Percentiles rank a stretch among this genome's conserved stretches.
phyloP scores from a whole-genome alignment of 352 stramenopile genomes.

The Phytophthora nicotianae region DNA sequence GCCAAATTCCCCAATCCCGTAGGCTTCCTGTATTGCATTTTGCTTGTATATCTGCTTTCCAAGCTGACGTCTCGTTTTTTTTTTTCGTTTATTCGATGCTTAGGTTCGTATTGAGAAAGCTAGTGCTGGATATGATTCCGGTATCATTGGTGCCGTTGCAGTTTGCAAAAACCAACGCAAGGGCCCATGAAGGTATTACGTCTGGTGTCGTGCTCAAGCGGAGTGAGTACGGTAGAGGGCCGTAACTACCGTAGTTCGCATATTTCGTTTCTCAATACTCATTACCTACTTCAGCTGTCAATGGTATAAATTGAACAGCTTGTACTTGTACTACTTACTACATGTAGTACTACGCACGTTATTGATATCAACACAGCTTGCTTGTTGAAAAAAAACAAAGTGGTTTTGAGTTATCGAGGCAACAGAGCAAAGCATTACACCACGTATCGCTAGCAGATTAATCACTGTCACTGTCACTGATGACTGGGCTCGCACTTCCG shows the following conservation, averaged over 20 bases:
- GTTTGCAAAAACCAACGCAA: conserved; percentile 37
- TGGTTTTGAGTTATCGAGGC: background rate
- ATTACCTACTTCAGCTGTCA: too few relatives aligned
- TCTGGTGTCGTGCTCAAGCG: background rate
- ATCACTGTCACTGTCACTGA: conserved; percentile 82
- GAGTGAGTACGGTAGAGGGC: background rate
- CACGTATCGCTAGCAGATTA: too few relatives aligned
- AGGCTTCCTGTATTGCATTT: conserved; percentile 14
- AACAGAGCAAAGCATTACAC: too few relatives aligned
- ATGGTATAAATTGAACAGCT: too few relatives aligned
- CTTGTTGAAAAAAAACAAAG: conserved; percentile 7
- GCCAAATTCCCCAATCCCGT: conserved; percentile 75
- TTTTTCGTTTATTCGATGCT: background rate
- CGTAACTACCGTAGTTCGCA: too few relatives aligned
- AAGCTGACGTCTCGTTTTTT: conserved; percentile 5
- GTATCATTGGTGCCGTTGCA: conserved; percentile 81
- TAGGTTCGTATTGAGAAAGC: conserved; percentile 82
- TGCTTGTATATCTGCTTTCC: conserved; percentile 1
- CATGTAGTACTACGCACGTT: too few relatives aligned
- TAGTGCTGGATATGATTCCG: conserved; percentile 82
- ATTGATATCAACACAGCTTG: too few relatives aligned
- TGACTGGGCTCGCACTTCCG: conserved; percentile 63
- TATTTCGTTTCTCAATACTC: too few relatives aligned
- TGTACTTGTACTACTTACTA: too few relatives aligned
- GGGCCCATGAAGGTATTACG: conserved; percentile 13